Base-by-base conservation (phyloP, 2,329 filamentous ascomycete genomes). In the Bimuria novae-zelandiae region DNA sequence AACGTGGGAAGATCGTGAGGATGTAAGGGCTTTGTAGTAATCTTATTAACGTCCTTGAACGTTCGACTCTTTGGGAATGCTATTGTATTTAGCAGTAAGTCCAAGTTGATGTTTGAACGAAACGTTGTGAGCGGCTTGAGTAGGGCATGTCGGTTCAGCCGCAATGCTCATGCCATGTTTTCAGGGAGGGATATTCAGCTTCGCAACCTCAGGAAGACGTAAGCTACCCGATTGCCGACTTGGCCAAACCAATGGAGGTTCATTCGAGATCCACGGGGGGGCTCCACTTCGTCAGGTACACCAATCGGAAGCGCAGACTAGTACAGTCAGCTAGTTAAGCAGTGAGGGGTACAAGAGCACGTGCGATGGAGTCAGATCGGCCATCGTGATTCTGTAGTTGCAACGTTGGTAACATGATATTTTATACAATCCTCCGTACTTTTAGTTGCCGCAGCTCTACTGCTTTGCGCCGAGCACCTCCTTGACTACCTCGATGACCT, bases 401-500 rank as follows among this genome's bases (percentile, higher is more conserved):
- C n/a, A n/a, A n/a, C n/a, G n/a, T n/a, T n/a, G n/a, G n/a, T n/a
- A n/a, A n/a, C n/a, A n/a, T n/a, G n/a, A n/a, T n/a, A n/a, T n/a
- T n/a, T n/a, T n/a, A n/a, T n/a, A n/a, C n/a, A n/a, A n/a, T n/a
- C n/a, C n/a, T n/a, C n/a, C n/a, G n/a, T n/a, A n/a, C n/a, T n/a
- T n/a, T n/a, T n/a, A n/a, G n/a, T n/a, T 30, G 27, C 27, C 12
- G 25, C 25, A 27, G 25, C 33, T 51, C 49, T 58, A 64, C 48
- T 57, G 19, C 44, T 72, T 73, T 7, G 65, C 69, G 33, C 58
- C 76, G 60, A 96, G 79, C 19, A 96, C 92, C 63, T 87, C 85
- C 77, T 90, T 89, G 0, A 99, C 94, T 3, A 83, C 93, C 61
- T 85, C 80, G 45, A 97, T 83, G 4, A 97, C 91, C 65, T 87